Base-by-base conservation (phyloP, 164 flowering plant genomes). In the Berberis vulgaris region DNA sequence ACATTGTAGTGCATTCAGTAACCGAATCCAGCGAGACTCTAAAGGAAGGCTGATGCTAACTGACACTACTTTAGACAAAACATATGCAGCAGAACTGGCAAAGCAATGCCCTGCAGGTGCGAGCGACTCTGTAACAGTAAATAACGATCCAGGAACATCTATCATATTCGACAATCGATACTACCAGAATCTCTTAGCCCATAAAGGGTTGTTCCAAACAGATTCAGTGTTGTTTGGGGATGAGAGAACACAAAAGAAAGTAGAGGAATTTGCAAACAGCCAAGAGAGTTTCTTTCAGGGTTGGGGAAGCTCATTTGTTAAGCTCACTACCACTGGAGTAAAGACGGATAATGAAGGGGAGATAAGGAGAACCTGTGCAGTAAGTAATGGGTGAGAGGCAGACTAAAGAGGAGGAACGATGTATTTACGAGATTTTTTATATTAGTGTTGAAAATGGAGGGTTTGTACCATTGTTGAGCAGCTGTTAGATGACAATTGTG, bases 1-100 rank as follows among this genome's bases (percentile, higher is more conserved):
- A 44, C 92, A 90, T 68, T 90, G 92, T 67, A 78, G 67, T 41
- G 74, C 92, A 57, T 87, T 90, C 70, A 80, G 78, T n/a, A 95
- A 84, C 59, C 74, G 92, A 0, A 82, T 86, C 72, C 60, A 71
- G 45, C 64, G 58, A 49, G 80, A 80, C 66, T 54, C 87, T 1
- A 75, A 77, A 3, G 95, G 95, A 7, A 79, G 75, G 10, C 61
- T 82, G n/a, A 78, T 64, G 6, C 76, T 67, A 9, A 72, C 78
- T 6, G 97, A 87, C 64, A 3, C 71, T 41, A 81, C 90, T 4
- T 70, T 90, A 4, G 88, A 87, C 70, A 63, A 63, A 4, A 41
- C 54, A 11, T 87, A 80, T 61, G 97, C 94, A 26, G 64, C 74
- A 6, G 68, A 80, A 60, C 74, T 87, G 26, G 71, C 74, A 46